These are phyloP conservation scores for Gloeopeniophorella convolvens DNA, from an alignment of 768 basidiomycete species.

Conservation along the genomic window DNA sequence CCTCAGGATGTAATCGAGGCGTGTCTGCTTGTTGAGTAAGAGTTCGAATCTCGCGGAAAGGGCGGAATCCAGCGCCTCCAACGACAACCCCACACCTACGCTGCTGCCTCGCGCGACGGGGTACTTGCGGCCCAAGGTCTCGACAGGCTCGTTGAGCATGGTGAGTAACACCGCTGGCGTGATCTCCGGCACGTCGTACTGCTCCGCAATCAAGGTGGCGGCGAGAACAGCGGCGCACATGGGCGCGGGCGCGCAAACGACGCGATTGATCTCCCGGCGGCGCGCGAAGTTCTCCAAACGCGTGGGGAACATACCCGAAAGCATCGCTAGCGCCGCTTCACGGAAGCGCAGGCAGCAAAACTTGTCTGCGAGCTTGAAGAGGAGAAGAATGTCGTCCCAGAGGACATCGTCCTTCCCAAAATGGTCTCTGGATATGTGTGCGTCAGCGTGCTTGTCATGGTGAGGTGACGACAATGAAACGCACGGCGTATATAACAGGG, in stretches of 20 bases:
- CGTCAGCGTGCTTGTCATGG: background rate
- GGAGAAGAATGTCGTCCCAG: background rate
- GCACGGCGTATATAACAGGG: background rate
- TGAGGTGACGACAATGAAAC: background rate
- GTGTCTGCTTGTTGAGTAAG: too few species aligned
- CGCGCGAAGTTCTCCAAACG: background rate
- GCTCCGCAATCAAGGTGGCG: background rate
- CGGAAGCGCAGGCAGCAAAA: background rate
- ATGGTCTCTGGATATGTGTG: background rate
- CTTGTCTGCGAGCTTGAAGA: background rate
- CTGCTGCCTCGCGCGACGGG: background rate
- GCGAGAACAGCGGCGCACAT: background rate
- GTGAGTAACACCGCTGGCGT: background rate
- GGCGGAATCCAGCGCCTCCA: too few species aligned
- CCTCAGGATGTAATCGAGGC: too few species aligned
- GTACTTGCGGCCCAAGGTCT: background rate
- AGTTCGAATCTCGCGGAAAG: too few species aligned
- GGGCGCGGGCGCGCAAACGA: background rate
- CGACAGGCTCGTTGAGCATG: background rate
- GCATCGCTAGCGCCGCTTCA: background rate
- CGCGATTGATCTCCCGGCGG: background rate
- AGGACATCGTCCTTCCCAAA: background rate
- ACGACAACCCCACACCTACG: too few species aligned
- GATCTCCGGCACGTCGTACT: background rate
- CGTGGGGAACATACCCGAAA: constrained; percentile 1